Evolutionary conservation across 179 eudicot species (phyloP).

Genomic region (Actinidia polygama): DNA sequence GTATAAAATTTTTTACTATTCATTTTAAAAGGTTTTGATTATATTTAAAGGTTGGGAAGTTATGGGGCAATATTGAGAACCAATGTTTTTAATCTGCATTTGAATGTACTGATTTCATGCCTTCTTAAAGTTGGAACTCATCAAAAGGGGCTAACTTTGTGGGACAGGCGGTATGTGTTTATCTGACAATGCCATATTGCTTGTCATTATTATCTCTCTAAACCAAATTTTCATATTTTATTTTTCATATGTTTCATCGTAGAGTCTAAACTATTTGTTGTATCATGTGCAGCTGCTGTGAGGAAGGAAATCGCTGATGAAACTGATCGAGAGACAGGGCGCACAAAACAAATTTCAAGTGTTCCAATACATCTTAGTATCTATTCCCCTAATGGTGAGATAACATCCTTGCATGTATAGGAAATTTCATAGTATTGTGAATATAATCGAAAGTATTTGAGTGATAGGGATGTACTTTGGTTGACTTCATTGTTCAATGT

Average conservation of each 20-base stretch:
- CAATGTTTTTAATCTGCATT: neutral
- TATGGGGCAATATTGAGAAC: neutral
- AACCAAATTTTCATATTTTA: neutral
- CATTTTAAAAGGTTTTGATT: neutral
- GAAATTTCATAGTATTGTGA: too few relatives aligned
- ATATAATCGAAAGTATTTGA: too few relatives aligned
- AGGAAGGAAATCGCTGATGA: slow-evolving; percentile 97
- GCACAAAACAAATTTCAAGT: slow-evolving; percentile 73
- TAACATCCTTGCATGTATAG: neutral
- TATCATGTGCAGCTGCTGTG: slow-evolving; percentile 72
- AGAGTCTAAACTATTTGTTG: slow-evolving; percentile 20
- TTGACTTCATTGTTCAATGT: too few relatives aligned
- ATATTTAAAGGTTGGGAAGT: neutral
- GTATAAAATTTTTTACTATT: neutral
- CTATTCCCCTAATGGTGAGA: slow-evolving; percentile 89
- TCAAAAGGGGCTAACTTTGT: neutral
- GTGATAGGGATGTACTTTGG: too few relatives aligned
- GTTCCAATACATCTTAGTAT: slow-evolving; percentile 98
- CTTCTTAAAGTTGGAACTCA: neutral
- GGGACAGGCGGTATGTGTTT: neutral
- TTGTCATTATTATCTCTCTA: neutral
- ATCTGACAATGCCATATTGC: too few relatives aligned
- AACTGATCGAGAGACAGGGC: slow-evolving; percentile 98
- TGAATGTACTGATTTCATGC: neutral
- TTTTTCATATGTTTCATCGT: neutral